phyloP scores from a whole-genome alignment of 1,284 basidiomycete species.

The Heterobasidion occidentale region DNA sequence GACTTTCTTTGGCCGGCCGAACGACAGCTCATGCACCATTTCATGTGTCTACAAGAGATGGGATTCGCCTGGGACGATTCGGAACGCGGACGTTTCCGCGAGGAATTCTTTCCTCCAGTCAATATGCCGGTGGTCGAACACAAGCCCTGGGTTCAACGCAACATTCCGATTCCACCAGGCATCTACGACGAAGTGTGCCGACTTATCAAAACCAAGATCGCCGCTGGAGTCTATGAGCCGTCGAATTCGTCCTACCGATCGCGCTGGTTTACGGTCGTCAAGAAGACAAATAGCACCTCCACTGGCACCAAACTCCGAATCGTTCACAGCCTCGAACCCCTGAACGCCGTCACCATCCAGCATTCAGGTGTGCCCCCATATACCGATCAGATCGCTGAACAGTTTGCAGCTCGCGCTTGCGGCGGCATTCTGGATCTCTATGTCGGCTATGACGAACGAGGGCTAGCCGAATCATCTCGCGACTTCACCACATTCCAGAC shows the following conservation, averaged over 20 bases:
- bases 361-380: neutral
- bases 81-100: neutral
- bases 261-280: neutral
- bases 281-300: neutral
- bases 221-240: neutral
- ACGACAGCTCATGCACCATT: neutral
- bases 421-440: neutral
- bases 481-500: neutral
- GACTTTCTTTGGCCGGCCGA: constrained; percentile 6
- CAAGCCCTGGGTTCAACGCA: neutral
- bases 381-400: neutral
- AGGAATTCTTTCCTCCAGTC: neutral
- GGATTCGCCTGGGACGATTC: neutral
- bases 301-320: neutral
- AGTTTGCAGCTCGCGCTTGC: neutral
- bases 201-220: neutral
- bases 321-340: neutral
- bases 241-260: neutral
- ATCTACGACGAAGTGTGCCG: neutral
- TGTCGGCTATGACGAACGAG: neutral
- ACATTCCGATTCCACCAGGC: neutral
- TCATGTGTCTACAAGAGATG: neutral
- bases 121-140: neutral
- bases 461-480: neutral
- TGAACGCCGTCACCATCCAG: neutral